Evolutionary conservation across 495 filamentous ascomycete genomes (phyloP).

Genomic region (Parmelia sp.): DNA sequence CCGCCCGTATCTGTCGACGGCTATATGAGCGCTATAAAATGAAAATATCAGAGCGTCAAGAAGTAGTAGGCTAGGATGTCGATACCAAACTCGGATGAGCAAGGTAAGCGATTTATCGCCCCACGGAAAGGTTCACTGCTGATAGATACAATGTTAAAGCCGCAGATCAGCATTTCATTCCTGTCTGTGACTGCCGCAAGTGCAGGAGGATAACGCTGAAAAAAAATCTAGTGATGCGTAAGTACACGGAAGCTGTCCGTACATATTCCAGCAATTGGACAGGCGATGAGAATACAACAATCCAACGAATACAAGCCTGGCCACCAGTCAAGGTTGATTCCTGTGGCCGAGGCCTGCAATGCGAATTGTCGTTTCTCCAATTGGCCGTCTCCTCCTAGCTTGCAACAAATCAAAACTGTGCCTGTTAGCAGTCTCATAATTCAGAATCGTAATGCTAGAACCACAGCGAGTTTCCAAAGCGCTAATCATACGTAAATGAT

Average conservation of each 20-base stretch:
- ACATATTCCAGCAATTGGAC: neutral
- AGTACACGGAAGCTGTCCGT: neutral
- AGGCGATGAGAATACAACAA: neutral
- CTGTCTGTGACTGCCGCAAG: neutral
- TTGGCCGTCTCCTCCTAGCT: neutral
- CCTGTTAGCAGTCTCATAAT: neutral
- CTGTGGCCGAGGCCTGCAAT: neutral
- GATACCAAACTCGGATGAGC: neutral
- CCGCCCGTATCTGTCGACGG: neutral
- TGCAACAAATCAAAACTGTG: neutral
- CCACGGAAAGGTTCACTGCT: neutral
- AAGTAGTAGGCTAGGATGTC: neutral
- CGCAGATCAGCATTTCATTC: neutral
- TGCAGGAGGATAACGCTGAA: neutral
- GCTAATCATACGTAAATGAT: neutral
- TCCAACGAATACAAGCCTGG: too few relatives aligned
- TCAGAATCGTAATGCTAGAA: neutral
- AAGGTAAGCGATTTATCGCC: neutral
- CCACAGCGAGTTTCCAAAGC: neutral
- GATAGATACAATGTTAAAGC: neutral
- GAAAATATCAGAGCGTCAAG: neutral
- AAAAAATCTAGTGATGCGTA: neutral
- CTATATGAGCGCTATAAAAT: neutral
- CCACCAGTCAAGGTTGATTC: neutral
- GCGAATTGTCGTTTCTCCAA: neutral